A percentile compares a stretch with the other conserved stretches of the same genome.
These are phyloP conservation scores for Pseudomonodictys pantanalensis DNA, from an alignment of 495 filamentous ascomycete genomes.

Conservation along the genomic window DNA sequence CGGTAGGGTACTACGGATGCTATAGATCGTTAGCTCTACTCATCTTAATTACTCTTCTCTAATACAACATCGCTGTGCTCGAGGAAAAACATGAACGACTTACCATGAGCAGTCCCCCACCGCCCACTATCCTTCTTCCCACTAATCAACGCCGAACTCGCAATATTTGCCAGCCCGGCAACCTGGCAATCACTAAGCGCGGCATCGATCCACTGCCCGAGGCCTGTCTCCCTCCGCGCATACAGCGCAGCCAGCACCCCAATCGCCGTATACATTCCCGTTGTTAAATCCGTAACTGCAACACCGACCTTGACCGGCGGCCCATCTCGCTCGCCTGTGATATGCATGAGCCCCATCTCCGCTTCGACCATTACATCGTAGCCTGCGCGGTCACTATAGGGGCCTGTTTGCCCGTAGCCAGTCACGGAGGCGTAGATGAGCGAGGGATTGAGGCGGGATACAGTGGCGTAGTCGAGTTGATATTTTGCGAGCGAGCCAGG, in stretches of 20 bases:
- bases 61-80: too few relatives aligned
- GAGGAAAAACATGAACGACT: background rate
- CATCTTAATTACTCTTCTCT: background rate
- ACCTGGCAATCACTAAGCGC: conserved; percentile 40
- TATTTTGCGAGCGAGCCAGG: conserved; percentile 37
- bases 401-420: conserved; percentile 39
- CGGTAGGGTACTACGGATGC: conserved; percentile 40
- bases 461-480: conserved; percentile 32
- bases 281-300: conserved; percentile 40
- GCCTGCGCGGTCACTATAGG: conserved; percentile 37
- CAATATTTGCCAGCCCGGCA: conserved; percentile 39
- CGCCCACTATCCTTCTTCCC: conserved; percentile 37
- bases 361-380: conserved; percentile 35
- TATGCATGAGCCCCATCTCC: conserved; percentile 42
- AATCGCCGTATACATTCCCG: conserved; percentile 40
- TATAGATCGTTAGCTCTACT: background rate
- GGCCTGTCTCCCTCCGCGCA: conserved; percentile 36
- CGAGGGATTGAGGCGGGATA: conserved; percentile 33
- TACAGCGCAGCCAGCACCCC: conserved; percentile 37
- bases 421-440: conserved; percentile 40
- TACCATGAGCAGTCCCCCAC: conserved; percentile 40
- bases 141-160: conserved; percentile 36
- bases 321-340: conserved; percentile 39
- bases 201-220: conserved; percentile 38
- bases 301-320: conserved; percentile 39